Conservation (phyloP, 1,139 yeast genomes). For the Geotrichum cucujoidarum region DNA sequence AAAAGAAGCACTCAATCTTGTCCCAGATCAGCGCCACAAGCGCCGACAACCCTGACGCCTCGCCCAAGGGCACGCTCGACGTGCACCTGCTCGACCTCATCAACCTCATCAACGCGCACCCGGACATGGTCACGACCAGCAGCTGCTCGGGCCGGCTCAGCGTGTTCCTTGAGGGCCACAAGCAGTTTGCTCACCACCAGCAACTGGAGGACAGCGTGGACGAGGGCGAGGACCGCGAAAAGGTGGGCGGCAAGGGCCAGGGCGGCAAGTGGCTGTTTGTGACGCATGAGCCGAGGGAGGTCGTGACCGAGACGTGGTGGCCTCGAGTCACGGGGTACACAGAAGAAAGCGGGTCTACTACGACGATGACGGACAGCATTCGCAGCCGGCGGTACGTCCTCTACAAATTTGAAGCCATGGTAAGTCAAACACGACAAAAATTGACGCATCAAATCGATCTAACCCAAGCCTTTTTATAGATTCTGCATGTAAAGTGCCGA, state of each 20-base stretch:
- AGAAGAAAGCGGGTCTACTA: not conserved
- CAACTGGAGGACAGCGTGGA: conserved; percentile 25
- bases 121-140: conserved; percentile 76
- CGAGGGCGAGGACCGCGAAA: conserved; percentile 29
- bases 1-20: conserved; percentile 60
- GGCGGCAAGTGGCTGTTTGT: conserved; percentile 85
- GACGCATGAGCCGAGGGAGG: conserved; percentile 54
- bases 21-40: conserved; percentile 47
- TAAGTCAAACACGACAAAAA: conserved; percentile 1
- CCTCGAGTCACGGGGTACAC: conserved; percentile 23
- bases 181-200: conserved; percentile 18
- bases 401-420: conserved; percentile 75
- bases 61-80: conserved; percentile 85
- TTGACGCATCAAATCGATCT: too few relatives aligned
- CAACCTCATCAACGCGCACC: conserved; percentile 54
- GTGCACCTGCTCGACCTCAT: conserved; percentile 66
- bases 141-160: conserved; percentile 86
- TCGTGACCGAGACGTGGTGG: conserved; percentile 49
- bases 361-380: not conserved
- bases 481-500: conserved; percentile 76
- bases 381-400: conserved; percentile 50
- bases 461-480: conserved; percentile 28
- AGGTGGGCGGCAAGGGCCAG: conserved; percentile 79
- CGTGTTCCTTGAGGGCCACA: conserved; percentile 65
- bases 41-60: conserved; percentile 53